Conservation (phyloP, 805 yeast species). For the Barnettozyma wickerhamii region DNA sequence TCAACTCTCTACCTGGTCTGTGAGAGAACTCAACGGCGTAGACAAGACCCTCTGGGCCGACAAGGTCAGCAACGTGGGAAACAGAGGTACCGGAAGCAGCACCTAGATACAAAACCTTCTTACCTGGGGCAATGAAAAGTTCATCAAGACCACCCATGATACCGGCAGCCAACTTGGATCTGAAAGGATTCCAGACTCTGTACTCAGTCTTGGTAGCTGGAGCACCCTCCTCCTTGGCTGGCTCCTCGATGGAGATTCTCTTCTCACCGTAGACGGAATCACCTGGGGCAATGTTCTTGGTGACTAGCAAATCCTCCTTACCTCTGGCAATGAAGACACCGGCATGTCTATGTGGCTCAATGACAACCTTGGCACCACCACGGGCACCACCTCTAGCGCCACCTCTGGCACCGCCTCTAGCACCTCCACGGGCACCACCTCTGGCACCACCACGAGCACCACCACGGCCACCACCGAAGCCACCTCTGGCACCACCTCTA, state of each 20-base stretch:
- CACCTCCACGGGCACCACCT: constrained; percentile 44
- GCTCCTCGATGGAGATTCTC: constrained; percentile 91
- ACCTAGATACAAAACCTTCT: constrained; percentile 95
- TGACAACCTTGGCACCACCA: constrained; percentile 94
- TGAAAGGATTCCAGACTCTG: constrained; percentile 99
- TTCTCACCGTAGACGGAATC: constrained; percentile 98
- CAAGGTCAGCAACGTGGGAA: constrained; percentile 96
- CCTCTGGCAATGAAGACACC: constrained; percentile 99
- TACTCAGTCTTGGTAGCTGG: constrained; percentile 94
- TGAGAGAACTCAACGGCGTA: constrained; percentile 99
- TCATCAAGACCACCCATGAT: constrained; percentile 99
- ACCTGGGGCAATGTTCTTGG: constrained; percentile 97
- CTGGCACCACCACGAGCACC: constrained; percentile 47
- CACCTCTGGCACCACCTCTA: constrained; percentile 32
- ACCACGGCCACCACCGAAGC: constrained; percentile 37
- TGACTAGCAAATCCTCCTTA: constrained; percentile 96
- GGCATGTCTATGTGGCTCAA: constrained; percentile 98
- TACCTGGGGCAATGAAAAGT: constrained; percentile 95
- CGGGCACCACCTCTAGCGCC: constrained; percentile 79
- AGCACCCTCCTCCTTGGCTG: constrained; percentile 80
- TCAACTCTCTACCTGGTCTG: constrained; percentile 99
- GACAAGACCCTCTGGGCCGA: constrained; percentile 98
- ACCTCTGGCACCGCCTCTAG: constrained; percentile 53
- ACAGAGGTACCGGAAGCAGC: constrained; percentile 99
- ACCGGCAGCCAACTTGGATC: constrained; percentile 99